phyloP scores from a whole-genome alignment of 192 early-diverging fungal genomes.

The Umbelopsis ramanniana region DNA sequence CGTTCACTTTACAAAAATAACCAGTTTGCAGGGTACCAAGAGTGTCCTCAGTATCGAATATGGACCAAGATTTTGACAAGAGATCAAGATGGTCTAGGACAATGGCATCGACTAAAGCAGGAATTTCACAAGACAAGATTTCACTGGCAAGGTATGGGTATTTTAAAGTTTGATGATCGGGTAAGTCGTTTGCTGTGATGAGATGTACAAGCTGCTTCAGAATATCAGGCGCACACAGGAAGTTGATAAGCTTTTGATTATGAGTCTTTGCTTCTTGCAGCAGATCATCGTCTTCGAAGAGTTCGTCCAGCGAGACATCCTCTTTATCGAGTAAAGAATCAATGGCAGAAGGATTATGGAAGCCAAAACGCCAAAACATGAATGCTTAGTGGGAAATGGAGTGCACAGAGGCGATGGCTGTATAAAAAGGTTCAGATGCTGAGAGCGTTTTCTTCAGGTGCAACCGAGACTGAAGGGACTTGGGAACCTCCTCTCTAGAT shows the following conservation, averaged over 20 bases:
- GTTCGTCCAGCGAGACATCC: constrained; percentile 86
- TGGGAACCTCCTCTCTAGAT: not conserved
- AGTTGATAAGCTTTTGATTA: constrained; percentile 89
- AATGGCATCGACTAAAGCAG: constrained; percentile 76
- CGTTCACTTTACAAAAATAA: constrained; percentile 92
- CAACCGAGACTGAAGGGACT: not conserved
- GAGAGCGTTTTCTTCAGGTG: not conserved
- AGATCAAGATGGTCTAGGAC: constrained; percentile 71
- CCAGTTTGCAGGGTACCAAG: constrained; percentile 68
- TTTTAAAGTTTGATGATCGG: constrained; percentile 80
- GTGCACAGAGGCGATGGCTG: constrained; percentile 5
- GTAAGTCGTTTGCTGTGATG: constrained; percentile 72
- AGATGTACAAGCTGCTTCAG: constrained; percentile 19
- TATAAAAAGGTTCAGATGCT: not conserved
- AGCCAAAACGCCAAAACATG: constrained; percentile 96
- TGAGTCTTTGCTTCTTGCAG: constrained; percentile 94
- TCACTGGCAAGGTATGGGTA: constrained; percentile 84
- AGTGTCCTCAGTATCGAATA: constrained; percentile 65
- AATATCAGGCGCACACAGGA: constrained; percentile 20
- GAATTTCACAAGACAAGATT: constrained; percentile 78
- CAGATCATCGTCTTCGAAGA: constrained; percentile 92
- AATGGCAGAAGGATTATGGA: constrained; percentile 88
- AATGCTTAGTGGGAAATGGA: constrained; percentile 13
- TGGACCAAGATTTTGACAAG: constrained; percentile 83
- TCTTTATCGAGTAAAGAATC: constrained; percentile 92